Conservation (phyloP, 2,329 filamentous ascomycete species). For the Thermoascus crustaceus region DNA sequence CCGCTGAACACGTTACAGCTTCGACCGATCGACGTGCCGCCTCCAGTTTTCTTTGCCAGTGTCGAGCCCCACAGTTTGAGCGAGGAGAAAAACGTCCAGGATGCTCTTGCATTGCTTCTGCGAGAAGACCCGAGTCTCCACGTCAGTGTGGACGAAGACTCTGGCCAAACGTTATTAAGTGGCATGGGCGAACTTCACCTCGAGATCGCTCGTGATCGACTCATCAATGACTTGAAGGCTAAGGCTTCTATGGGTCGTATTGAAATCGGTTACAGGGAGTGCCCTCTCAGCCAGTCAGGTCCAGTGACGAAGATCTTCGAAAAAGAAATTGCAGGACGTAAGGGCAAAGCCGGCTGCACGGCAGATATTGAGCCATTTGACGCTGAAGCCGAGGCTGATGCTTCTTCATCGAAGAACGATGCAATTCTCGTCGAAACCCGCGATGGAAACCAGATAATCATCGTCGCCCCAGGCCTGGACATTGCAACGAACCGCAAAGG, state of each 20-base stretch:
- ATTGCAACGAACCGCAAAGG: constrained; percentile 27
- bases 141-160: constrained; percentile 76
- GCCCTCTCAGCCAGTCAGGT: constrained; percentile 51
- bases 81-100: constrained; percentile 71
- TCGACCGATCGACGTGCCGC: constrained; percentile 78
- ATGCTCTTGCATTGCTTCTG: constrained; percentile 67
- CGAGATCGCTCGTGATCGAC: constrained; percentile 80
- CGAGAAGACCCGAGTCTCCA: constrained; percentile 89
- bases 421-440: constrained; percentile 37
- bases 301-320: constrained; percentile 62
- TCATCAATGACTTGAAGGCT: constrained; percentile 81
- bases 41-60: constrained; percentile 93
- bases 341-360: constrained; percentile 67
- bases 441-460: constrained; percentile 64
- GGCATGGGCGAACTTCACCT: constrained; percentile 96
- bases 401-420: constrained; percentile 13
- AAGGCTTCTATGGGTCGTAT: constrained; percentile 81
- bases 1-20: constrained; percentile 69
- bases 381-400: constrained; percentile 16
- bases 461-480: constrained; percentile 46
- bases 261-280: constrained; percentile 92
- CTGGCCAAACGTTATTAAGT: constrained; percentile 83
- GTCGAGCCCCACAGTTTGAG: constrained; percentile 72
- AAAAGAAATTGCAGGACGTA: constrained; percentile 69
- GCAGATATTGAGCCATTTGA: constrained; percentile 57